phyloP scores from a whole-genome alignment of 192 early-diverging fungal species.

The Dispira parvispora region DNA sequence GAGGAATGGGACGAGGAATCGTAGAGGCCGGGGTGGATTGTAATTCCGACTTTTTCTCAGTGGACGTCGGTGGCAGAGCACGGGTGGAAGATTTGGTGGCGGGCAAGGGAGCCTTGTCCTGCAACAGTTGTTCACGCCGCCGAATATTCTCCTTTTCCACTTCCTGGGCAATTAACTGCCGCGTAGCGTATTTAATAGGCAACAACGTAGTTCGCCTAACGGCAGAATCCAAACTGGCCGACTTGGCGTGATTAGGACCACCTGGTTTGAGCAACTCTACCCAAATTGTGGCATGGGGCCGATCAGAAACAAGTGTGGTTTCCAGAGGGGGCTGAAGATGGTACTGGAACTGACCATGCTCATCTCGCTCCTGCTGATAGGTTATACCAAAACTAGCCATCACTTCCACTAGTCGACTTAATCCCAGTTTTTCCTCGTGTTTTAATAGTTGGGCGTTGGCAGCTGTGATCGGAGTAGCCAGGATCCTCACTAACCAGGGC shows the following conservation, averaged over 20 bases:
- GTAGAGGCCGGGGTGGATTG: constrained; percentile 2
- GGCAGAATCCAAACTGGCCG: background rate
- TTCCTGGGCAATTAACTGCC: constrained; percentile 70
- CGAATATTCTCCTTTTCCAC: constrained; percentile 22
- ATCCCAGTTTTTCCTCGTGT: constrained; percentile 33
- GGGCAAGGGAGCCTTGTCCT: background rate
- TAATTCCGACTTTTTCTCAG: background rate
- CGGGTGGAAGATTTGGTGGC: too few species aligned
- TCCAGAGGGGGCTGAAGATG: constrained; percentile 49
- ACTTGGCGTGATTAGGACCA: background rate
- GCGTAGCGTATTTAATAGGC: constrained; percentile 51
- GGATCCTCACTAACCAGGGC: constrained; percentile 49
- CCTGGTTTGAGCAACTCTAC: too few species aligned
- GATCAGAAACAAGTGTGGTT: background rate
- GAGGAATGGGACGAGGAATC: background rate
- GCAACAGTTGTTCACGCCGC: background rate
- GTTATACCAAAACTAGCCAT: constrained; percentile 55
- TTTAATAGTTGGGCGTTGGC: constrained; percentile 38
- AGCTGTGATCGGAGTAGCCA: constrained; percentile 35
- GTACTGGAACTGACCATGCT: constrained; percentile 38
- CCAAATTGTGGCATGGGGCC: too few species aligned
- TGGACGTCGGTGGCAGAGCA: background rate
- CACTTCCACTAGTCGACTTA: constrained; percentile 40
- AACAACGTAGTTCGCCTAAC: constrained; percentile 21
- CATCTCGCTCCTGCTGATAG: constrained; percentile 47